Conservation (phyloP, 768 basidiomycete species). For the Psilocybe subaeruginosa region DNA sequence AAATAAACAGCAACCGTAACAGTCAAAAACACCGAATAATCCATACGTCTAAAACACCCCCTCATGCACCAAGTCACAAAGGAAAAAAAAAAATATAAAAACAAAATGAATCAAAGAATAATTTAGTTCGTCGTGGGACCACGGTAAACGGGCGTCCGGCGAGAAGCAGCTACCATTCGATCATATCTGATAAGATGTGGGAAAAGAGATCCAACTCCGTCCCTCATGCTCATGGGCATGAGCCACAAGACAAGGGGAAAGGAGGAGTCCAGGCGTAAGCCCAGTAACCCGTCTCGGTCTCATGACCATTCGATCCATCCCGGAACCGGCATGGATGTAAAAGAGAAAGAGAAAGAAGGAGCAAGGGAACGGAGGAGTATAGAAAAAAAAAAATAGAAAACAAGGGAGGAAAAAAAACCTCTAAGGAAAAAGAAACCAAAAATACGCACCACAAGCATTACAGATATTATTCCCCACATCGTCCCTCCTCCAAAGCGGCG, state of each 20-base stretch:
- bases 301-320: no score
- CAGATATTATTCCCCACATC: slow-evolving; percentile 93
- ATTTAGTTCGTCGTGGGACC: not conserved
- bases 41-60: no score
- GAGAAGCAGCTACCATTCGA: not conserved
- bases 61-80: not conserved
- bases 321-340: no score
- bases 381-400: not conserved
- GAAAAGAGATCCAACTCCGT: slow-evolving; percentile 3
- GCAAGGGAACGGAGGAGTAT: no score
- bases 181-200: slow-evolving; percentile 43
- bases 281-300: no score
- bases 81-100: no score
- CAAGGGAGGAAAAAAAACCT: slow-evolving; percentile 23
- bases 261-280: no score
- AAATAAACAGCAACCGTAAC: no score
- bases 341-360: no score
- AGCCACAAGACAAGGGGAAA: no score
- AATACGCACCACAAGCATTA: slow-evolving; percentile 88
- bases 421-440: slow-evolving; percentile 10
- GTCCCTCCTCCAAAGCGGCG: slow-evolving; percentile 88
- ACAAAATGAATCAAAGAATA: not conserved
- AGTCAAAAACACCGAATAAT: no score
- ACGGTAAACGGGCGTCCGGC: not conserved
- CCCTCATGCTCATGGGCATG: no score